Evolutionary conservation across 371 early-diverging fungal species (phyloP).

Genomic region (Actinomortierella wolfii): DNA sequence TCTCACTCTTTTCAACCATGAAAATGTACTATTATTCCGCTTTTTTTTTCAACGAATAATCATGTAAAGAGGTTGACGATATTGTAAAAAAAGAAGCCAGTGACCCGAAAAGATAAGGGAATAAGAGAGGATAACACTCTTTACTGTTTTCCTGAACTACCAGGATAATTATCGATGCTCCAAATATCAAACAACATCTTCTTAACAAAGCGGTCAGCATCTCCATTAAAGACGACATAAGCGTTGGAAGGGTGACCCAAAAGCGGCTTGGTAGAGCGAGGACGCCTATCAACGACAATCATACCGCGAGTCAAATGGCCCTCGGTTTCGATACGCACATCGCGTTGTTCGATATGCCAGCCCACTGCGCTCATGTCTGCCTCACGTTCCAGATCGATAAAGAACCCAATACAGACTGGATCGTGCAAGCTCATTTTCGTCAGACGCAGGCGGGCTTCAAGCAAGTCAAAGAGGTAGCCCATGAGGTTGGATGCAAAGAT

Average conservation of each 20-base stretch:
- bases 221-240: slow-evolving; percentile 47
- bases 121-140: too few relatives aligned
- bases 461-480: slow-evolving; percentile 22
- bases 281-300: slow-evolving; percentile 50
- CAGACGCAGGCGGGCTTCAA: slow-evolving; percentile 15
- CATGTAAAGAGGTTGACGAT: too few relatives aligned
- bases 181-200: slow-evolving; percentile 40
- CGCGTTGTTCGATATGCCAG: slow-evolving; percentile 44
- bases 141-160: too few relatives aligned
- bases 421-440: slow-evolving; percentile 39
- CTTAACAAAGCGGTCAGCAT: slow-evolving; percentile 42
- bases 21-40: too few relatives aligned
- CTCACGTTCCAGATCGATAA: slow-evolving; percentile 37
- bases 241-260: slow-evolving; percentile 36
- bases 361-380: slow-evolving; percentile 17
- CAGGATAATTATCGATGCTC: slow-evolving; percentile 25
- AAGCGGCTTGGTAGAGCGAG: slow-evolving; percentile 23
- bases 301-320: slow-evolving; percentile 56
- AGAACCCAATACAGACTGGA: slow-evolving; percentile 41
- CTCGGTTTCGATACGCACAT: slow-evolving; percentile 52
- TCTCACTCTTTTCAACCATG: too few relatives aligned
- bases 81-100: too few relatives aligned
- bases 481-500: slow-evolving; percentile 20
- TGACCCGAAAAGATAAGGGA: too few relatives aligned
- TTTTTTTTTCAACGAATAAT: too few relatives aligned